phyloP scores from a whole-genome alignment of 768 basidiomycete species.

The Mycena kentingensis region DNA sequence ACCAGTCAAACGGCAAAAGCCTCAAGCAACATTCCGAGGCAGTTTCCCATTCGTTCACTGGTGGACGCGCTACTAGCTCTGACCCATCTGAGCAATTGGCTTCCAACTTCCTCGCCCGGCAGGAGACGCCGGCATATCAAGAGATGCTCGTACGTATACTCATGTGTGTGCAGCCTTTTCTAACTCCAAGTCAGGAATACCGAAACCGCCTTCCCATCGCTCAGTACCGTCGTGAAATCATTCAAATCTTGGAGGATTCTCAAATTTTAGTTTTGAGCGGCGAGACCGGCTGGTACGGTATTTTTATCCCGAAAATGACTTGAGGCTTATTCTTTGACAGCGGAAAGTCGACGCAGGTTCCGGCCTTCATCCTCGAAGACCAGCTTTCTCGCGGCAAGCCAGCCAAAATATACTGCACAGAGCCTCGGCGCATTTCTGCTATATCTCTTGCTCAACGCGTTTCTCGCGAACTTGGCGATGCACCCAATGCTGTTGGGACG shows the following conservation, averaged over 20 bases:
- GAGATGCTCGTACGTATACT: slow-evolving; percentile 74
- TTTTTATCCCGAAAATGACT: slow-evolving; percentile 7
- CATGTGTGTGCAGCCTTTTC: not conserved
- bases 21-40: slow-evolving; percentile 24
- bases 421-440: slow-evolving; percentile 93
- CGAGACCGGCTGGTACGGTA: slow-evolving; percentile 44
- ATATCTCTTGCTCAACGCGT: slow-evolving; percentile 95
- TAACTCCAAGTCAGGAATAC: slow-evolving; percentile 50
- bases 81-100: slow-evolving; percentile 53
- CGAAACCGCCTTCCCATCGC: slow-evolving; percentile 87
- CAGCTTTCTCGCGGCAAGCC: slow-evolving; percentile 75
- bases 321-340: slow-evolving; percentile 39
- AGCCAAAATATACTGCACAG: slow-evolving; percentile 94
- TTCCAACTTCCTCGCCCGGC: slow-evolving; percentile 61
- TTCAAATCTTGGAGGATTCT: slow-evolving; percentile 64
- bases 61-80: slow-evolving; percentile 14
- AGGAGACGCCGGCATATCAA: slow-evolving; percentile 68
- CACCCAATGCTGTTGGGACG: slow-evolving; percentile 75
- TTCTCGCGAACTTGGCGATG: slow-evolving; percentile 89
- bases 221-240: slow-evolving; percentile 71
- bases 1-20: slow-evolving; percentile 26
- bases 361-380: slow-evolving; percentile 91
- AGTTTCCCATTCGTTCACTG: slow-evolving; percentile 8
- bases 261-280: slow-evolving; percentile 84
- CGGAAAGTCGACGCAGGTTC: slow-evolving; percentile 97